Base-by-base conservation (phyloP, 805 yeast genomes). In the Groenewaldozyma tartarivorans region DNA sequence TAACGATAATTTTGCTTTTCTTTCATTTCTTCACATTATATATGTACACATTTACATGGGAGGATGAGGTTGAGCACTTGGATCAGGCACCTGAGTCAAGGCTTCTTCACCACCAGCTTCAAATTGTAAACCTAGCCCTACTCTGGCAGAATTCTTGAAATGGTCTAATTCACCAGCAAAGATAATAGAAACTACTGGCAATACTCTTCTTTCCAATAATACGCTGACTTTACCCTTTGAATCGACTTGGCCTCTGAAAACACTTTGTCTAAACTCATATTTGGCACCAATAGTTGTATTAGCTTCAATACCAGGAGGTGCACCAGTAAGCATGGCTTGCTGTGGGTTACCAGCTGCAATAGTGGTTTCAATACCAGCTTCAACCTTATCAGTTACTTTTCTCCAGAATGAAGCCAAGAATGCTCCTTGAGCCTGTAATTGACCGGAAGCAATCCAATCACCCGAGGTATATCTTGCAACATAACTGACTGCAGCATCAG, bases 101-200 rank as follows among this genome's bases (percentile, higher is more conserved):
- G 86, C 75, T 69, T 85, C 92, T 69, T 88, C 95, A 57, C 83
- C 79, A 60, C 96, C 96, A 50, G 92, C 79, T 72, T 92, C 97
- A 51, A 92, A 80, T 71, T 90, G 96, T 55, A 92, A 72, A 63
- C 96, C 97, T 54, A 88, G 75, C 60, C 98, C 98, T 51, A 90
- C 68, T 64, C 79, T 81, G 49, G 88, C 79, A 47, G 86, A 68
- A 58, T 72, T 72, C 64, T 80, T 81, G 58, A 71, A 66, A 63
- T 90, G 97, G 67, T 90, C 96, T 48, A 90, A 76, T 67, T 88
- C 95, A 57, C 95, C 95, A 50, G 82, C 75, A 71, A 92, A 87
- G 57, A 86, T 68, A 42, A 92, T 72, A 22, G 95, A 81, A 46
- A 88, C 77, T 38, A 94, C 85, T 58, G 97, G 97, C 56, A 88